Base-by-base conservation (phyloP, 208 protist genomes). In the Tritrichomonas musculus region DNA sequence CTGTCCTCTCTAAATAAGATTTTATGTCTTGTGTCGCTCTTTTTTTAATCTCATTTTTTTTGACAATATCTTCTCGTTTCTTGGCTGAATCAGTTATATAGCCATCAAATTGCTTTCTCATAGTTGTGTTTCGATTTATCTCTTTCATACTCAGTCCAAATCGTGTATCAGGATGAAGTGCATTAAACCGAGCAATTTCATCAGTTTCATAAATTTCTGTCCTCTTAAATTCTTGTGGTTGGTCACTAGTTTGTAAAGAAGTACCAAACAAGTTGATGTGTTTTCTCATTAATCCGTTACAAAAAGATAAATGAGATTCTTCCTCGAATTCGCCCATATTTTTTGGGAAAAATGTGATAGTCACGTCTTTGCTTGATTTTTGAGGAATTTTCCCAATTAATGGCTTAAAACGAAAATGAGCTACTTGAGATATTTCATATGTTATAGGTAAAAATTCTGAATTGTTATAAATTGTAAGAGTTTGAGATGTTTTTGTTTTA, bases 1-100 rank as follows among this genome's bases (percentile, higher is more conserved):
- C 47, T 9, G 73, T 82, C 41, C 33, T 82, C 1, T 33, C 44
- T 82, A 82, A 50, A 82, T 82, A 82, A 4, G 33, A 33, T 30
- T 82, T 82, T 25, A 39, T 39, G 30, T 82, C 33, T 39, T 27
- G 20, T n/a, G 73, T 47, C 22, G 41, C 11, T 47, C 41, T 5
- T 17, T 50, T 3, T 39, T 55, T 57, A 14, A 88, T 22, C 41
- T 33, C 39, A 39, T 44, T 88, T 57, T 57, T 88, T 11, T 33
- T 88, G 53, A 27, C 14, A 60, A 39, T n/a, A 57, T 88, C 47
- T 88, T 25, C 20, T 47, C 77, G 8, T 20, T 88, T 88, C 17
- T 88, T 47, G 1, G 77, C 77, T 41, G 77, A 88, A 88, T 88
- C 77, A 39, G 77, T 88, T 2, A 88, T 88, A 88, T 88, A 88